Evolutionary conservation across 164 flowering plant species (phyloP).

Genomic region (Paratinospora sagittata): DNA sequence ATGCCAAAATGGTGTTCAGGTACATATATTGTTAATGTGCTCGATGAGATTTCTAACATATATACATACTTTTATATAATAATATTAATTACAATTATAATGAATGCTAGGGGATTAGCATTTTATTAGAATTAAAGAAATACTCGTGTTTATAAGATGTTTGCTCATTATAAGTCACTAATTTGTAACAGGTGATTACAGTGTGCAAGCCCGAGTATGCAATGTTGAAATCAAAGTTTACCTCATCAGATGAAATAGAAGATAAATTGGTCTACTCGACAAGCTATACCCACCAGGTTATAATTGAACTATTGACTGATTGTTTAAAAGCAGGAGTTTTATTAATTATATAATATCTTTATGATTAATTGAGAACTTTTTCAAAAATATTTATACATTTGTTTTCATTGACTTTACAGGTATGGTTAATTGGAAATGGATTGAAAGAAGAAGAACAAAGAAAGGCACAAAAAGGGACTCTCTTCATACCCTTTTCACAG

Average conservation of each 20-base stretch:
- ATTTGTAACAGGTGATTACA: not conserved
- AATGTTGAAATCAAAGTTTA: not conserved
- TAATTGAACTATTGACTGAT: too few species aligned
- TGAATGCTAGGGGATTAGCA: too few species aligned
- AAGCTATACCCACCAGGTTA: conserved; percentile 1
- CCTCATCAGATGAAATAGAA: not conserved
- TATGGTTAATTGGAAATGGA: conserved; percentile 37
- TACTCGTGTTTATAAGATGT: too few species aligned
- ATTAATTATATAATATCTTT: too few species aligned
- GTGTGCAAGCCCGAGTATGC: not conserved
- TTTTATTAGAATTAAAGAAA: too few species aligned
- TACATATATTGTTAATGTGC: not conserved
- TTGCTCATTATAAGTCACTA: too few species aligned
- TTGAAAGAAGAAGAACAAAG: conserved; percentile 25
- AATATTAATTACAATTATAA: too few species aligned
- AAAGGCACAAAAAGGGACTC: conserved; percentile 38
- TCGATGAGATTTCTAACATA: too few species aligned
- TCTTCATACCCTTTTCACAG: conserved; percentile 50
- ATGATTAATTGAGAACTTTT: too few species aligned
- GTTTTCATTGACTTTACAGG: conserved; percentile 1
- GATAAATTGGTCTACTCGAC: conserved; percentile 8
- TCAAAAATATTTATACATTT: not conserved
- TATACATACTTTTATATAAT: too few species aligned
- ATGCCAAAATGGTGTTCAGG: conserved; percentile 6
- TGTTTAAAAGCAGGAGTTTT: too few species aligned